Base-by-base conservation (phyloP, 208 protist species). In the Leishmania turanica region DNA sequence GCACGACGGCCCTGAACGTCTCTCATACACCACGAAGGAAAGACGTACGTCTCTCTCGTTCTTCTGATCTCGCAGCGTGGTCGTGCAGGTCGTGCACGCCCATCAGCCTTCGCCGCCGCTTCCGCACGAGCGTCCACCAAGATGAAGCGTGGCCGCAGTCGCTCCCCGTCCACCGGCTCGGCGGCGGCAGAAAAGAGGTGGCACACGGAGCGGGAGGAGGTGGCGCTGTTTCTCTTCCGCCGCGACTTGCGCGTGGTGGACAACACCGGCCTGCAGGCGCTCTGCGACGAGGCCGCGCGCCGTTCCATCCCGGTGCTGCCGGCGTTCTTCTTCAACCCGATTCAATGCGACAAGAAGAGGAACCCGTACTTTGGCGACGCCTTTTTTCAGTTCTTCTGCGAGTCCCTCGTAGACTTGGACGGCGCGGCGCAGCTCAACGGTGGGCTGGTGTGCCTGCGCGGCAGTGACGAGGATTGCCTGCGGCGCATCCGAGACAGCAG, bases 241-340 rank as follows among this genome's bases (percentile, higher is more conserved):
- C 82, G 93, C 3, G 93, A 96, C 70, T 83, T 95, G 5, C 91
- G 93, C 11, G 24, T 95, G 40, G 40, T 54, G 19, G 93, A 96
- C 86, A 96, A 96, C 87, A 95, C 88, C 31, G 93, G 87, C 1
- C 84, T 96, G 60, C 60, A 87, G 58, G 62, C 80, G 9, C 81
- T 96, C 8, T 76, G 71, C 53, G 77, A 90, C 19, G 71, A 72
- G 42, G 88, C 88, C 6, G 70, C 74, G 21, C 53, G 51, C 34
- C 64, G 75, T 51, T 84, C 74, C 27, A 49, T 93, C 24, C 45
- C 62, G 34, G 75, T 96, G 13, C 78, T 96, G 21, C 90, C 91
- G 15, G 84, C 91, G 70, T 96, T 96, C 76, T 94, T 95, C 81
- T 95, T 96, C 84, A 95, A 96, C 79, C 91, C 93, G 0, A 51